Conservation (phyloP, 2,329 filamentous ascomycete species). For the Mollisia scopiformis region DNA sequence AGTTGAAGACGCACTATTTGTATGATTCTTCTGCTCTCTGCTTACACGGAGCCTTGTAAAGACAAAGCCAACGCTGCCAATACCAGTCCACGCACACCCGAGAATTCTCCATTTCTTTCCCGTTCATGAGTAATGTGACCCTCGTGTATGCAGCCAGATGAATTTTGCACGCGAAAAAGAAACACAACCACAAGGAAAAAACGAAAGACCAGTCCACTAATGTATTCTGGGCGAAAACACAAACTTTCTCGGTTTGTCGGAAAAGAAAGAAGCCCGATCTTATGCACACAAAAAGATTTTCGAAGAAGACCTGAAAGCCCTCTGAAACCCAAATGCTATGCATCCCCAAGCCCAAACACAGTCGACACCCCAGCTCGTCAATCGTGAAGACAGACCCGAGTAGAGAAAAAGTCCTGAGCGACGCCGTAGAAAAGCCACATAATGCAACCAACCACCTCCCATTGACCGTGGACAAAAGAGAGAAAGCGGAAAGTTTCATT, state of each 20-base stretch:
- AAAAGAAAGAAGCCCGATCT: slow-evolving; percentile 9
- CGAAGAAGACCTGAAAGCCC: slow-evolving; percentile 17
- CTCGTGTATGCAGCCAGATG: slow-evolving; percentile 31
- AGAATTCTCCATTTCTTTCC: slow-evolving; percentile 6
- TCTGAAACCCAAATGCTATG: slow-evolving; percentile 22
- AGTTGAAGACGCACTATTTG: not conserved
- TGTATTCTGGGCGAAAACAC: too few relatives aligned
- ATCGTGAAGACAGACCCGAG: slow-evolving; percentile 13
- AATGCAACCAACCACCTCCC: slow-evolving; percentile 31
- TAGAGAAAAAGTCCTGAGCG: slow-evolving; percentile 15
- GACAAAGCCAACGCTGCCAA: not conserved
- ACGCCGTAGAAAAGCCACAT: slow-evolving; percentile 26
- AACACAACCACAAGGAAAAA: slow-evolving; percentile 13
- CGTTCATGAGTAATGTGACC: slow-evolving; percentile 17
- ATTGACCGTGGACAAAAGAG: slow-evolving; percentile 21
- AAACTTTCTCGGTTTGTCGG: not conserved
- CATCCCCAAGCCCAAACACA: slow-evolving; percentile 15
- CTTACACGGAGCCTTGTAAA: not conserved
- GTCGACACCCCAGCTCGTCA: slow-evolving; percentile 16
- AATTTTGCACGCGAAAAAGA: slow-evolving; percentile 19
- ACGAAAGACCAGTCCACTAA: too few relatives aligned
- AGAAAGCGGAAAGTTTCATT: slow-evolving; percentile 32
- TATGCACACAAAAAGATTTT: slow-evolving; percentile 1
- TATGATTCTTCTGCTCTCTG: not conserved
- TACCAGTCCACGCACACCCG: not conserved